Evolutionary conservation across 306 rosid genomes (phyloP).

Genomic region (Abrus pulchellus): DNA sequence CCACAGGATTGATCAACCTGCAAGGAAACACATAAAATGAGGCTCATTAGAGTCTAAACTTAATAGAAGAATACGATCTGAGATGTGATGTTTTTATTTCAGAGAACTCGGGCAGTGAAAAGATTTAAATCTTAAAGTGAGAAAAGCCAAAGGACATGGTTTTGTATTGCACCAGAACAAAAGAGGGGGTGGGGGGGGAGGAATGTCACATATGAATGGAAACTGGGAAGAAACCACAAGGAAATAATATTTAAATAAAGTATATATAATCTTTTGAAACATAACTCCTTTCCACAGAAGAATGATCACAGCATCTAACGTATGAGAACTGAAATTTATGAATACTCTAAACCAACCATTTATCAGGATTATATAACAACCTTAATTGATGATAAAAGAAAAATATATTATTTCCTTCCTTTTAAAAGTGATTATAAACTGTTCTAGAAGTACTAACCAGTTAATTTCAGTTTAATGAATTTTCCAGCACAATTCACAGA

Average conservation of each 20-base stretch:
- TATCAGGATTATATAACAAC: background rate
- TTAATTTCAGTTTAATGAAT: constrained; percentile 1
- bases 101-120: constrained; percentile 3
- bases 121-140: constrained; percentile 8
- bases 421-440: background rate
- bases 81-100: constrained; percentile 16
- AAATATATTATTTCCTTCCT: background rate
- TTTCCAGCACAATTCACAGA: background rate
- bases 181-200: background rate
- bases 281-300: background rate
- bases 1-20: constrained; percentile 98
- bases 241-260: constrained; percentile 25
- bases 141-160: constrained; percentile 4
- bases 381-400: constrained; percentile 28
- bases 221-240: constrained; percentile 24
- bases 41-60: constrained; percentile 42
- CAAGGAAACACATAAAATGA: constrained; percentile 49
- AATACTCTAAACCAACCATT: constrained; percentile 12
- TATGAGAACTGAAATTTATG: constrained; percentile 10
- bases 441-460: constrained; percentile 20
- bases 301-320: background rate
- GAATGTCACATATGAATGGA: background rate
- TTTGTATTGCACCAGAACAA: background rate
- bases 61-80: constrained; percentile 55
- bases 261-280: constrained; percentile 18